Evolutionary conservation across 345 rosid genomes (phyloP).

Genomic region (Populus alba): DNA sequence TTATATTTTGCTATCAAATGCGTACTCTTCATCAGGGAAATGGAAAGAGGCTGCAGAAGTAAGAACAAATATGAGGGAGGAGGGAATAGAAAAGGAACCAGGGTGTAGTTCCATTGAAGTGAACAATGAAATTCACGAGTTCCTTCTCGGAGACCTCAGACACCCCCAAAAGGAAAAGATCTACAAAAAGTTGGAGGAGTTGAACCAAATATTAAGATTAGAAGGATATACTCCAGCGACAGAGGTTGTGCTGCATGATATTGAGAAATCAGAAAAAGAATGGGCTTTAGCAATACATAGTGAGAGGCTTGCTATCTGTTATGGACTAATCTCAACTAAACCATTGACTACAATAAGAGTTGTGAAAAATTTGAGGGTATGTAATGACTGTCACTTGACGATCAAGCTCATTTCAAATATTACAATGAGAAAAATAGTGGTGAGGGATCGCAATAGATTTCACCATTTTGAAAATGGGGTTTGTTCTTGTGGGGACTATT

Average conservation of each 20-base stretch:
- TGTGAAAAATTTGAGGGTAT: conserved; percentile 37
- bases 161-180: conserved; percentile 53
- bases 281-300: conserved; percentile 37
- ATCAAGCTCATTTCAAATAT: conserved; percentile 36
- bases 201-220: conserved; percentile 33
- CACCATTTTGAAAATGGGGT: conserved; percentile 38
- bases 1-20: conserved; percentile 47
- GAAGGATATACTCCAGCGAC: conserved; percentile 40
- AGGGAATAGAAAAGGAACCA: conserved; percentile 58
- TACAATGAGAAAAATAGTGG: conserved; percentile 34
- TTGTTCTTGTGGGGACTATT: conserved; percentile 42
- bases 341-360: conserved; percentile 31
- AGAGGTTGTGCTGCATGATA: conserved; percentile 35
- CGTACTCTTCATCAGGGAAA: conserved; percentile 51
- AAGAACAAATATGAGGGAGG: conserved; percentile 52
- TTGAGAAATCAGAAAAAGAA: conserved; percentile 36
- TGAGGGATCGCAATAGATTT: conserved; percentile 42
- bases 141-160: conserved; percentile 46
- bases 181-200: conserved; percentile 50
- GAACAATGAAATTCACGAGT: conserved; percentile 53
- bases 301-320: conserved; percentile 43
- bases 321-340: conserved; percentile 38
- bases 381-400: conserved; percentile 40
- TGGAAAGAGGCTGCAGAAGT: conserved; percentile 55
- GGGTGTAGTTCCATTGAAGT: conserved; percentile 66